A percentile compares a stretch with the other conserved stretches of the same genome.
Conservation (phyloP, 768 basidiomycete genomes). For the Panus rudis region DNA sequence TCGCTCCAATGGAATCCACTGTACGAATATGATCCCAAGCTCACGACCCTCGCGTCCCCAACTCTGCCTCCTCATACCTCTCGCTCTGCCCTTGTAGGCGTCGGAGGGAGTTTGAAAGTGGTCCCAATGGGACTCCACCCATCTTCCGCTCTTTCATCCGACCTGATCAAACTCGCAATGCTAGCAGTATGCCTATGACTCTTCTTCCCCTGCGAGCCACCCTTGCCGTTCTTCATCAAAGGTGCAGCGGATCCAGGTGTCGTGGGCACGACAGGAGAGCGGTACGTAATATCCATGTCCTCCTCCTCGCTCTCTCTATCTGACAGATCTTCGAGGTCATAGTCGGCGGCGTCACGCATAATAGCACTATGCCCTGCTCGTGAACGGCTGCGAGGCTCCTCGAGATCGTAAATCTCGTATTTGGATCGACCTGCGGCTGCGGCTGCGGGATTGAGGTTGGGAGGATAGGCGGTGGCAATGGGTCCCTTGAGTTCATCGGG, state of each 20-base stretch:
- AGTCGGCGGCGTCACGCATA: conserved; percentile 41
- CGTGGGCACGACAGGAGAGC: conserved; percentile 47
- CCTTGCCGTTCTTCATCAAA: conserved; percentile 24
- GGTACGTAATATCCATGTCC: conserved; percentile 62
- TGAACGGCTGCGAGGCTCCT: conserved; percentile 39
- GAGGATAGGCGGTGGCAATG: conserved; percentile 47
- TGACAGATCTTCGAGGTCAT: conserved; percentile 46
- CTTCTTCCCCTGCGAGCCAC: conserved; percentile 24
- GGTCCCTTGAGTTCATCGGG: conserved; percentile 68
- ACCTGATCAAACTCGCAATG: conserved; percentile 74
- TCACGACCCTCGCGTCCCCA: too few relatives aligned
- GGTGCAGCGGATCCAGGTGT: conserved; percentile 29
- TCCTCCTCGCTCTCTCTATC: conserved; percentile 52
- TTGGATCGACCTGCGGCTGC: conserved; percentile 39
- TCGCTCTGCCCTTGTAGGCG: conserved; percentile 15
- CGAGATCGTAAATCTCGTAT: conserved; percentile 74
- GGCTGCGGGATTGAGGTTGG: conserved; percentile 27
- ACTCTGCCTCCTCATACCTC: too few relatives aligned
- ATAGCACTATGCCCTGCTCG: conserved; percentile 21
- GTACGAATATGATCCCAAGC: too few relatives aligned
- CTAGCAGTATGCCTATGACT: conserved; percentile 77
- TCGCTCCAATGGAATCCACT: too few relatives aligned
- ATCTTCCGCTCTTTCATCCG: conserved; percentile 73
- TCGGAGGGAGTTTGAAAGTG: conserved; percentile 46
- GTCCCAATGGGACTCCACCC: conserved; percentile 73